Conservation (phyloP, 2,329 filamentous ascomycete species). For the Ophiosphaerella herpotricha region DNA sequence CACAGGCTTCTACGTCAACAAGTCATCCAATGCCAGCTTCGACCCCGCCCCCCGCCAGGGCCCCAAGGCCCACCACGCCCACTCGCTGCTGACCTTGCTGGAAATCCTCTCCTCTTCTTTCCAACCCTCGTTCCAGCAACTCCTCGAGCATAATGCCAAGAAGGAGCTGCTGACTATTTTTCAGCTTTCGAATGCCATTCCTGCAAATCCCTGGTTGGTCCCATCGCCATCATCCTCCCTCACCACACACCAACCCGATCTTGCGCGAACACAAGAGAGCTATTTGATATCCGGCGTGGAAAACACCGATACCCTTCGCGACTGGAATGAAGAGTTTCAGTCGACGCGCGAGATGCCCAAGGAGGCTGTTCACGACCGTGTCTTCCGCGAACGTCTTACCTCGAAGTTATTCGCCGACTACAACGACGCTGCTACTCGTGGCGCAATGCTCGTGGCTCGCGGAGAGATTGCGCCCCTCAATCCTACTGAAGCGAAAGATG, state of each 20-base stretch:
- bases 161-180: slow-evolving; percentile 91
- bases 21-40: slow-evolving; percentile 92
- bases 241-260: slow-evolving; percentile 76
- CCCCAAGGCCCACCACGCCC: slow-evolving; percentile 77
- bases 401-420: slow-evolving; percentile 98
- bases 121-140: slow-evolving; percentile 70
- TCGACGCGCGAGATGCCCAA: slow-evolving; percentile 93
- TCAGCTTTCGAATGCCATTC: slow-evolving; percentile 93
- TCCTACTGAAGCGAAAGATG: slow-evolving; percentile 88
- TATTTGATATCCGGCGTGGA: slow-evolving; percentile 89
- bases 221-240: slow-evolving; percentile 67
- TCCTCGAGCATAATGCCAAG: slow-evolving; percentile 83
- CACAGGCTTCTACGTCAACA: slow-evolving; percentile 96
- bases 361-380: slow-evolving; percentile 90
- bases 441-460: slow-evolving; percentile 87
- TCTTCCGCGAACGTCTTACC: slow-evolving; percentile 91
- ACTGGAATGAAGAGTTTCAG: slow-evolving; percentile 99
- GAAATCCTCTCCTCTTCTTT: slow-evolving; percentile 83
- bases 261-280: slow-evolving; percentile 88
- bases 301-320: slow-evolving; percentile 89
- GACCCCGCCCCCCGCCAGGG: slow-evolving; percentile 81
- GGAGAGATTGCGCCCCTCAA: slow-evolving; percentile 94
- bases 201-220: slow-evolving; percentile 89
- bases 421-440: slow-evolving; percentile 90
- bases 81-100: slow-evolving; percentile 84